Evolutionary conservation across 495 filamentous ascomycete species (phyloP).

Genomic region (Hyaloscypha bicolor): DNA sequence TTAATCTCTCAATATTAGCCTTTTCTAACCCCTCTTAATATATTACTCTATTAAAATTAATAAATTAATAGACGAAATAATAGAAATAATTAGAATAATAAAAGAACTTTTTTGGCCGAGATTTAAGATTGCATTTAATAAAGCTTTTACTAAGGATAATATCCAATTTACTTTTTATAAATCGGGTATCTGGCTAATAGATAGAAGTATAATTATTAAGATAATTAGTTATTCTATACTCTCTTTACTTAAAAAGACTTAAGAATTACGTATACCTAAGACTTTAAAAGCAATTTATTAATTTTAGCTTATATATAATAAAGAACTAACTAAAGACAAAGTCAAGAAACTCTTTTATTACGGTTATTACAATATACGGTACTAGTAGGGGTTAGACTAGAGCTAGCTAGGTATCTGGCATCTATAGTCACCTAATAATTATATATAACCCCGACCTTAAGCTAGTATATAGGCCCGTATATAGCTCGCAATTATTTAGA

Average conservation of each 20-base stretch:
- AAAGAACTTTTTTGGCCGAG: background rate
- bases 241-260: background rate
- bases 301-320: background rate
- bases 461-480: too few relatives aligned
- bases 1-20: constrained; percentile 23
- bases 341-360: background rate
- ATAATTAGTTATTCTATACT: background rate
- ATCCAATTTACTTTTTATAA: background rate
- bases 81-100: background rate
- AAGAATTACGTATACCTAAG: background rate
- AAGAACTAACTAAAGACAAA: background rate
- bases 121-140: background rate
- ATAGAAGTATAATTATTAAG: background rate
- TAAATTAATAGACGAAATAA: background rate
- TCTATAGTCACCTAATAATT: too few relatives aligned
- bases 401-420: too few relatives aligned
- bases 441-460: too few relatives aligned
- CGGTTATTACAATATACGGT: too few relatives aligned
- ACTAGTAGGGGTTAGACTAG: too few relatives aligned
- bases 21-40: constrained; percentile 20
- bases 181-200: background rate
- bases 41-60: background rate
- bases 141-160: background rate
- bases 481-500: too few relatives aligned
- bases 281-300: background rate